Percentiles rank a stretch among this genome's conserved stretches.
Evolutionary conservation across 1,139 yeast species (phyloP).

Genomic region (Sugiyamaella novakii): DNA sequence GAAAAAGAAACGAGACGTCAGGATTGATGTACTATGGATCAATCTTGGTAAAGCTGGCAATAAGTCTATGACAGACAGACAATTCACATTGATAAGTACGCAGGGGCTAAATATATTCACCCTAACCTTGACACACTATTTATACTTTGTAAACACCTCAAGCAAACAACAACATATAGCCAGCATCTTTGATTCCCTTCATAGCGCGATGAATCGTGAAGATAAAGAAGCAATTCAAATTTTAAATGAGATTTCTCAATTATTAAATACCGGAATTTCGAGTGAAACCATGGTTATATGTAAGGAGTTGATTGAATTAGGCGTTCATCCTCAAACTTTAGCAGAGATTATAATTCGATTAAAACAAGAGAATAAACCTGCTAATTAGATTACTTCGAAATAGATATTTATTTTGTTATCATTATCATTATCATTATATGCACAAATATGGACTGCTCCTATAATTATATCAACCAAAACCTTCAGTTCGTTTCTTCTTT

Average conservation of each 20-base stretch:
- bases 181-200: neutral
- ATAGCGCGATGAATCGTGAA: slow-evolving; percentile 20
- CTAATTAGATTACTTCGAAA: no score
- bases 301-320: slow-evolving; percentile 34
- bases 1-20: no score
- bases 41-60: no score
- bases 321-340: slow-evolving; percentile 37
- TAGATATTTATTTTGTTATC: no score
- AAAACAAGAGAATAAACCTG: slow-evolving; percentile 12
- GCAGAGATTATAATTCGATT: slow-evolving; percentile 27
- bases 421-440: slow-evolving; percentile 1
- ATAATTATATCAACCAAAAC: slow-evolving; percentile 20
- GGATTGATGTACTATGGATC: no score
- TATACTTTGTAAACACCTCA: no score
- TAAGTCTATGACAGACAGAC: no score
- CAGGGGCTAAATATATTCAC: neutral
- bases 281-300: slow-evolving; percentile 34
- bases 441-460: no score
- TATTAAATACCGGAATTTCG: slow-evolving; percentile 37
- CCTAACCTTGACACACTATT: no score
- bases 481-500: slow-evolving; percentile 18
- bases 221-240: slow-evolving; percentile 28
- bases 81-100: no score
- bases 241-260: slow-evolving; percentile 36
- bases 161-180: no score